These are phyloP conservation scores for Gigaspora rosea DNA, from an alignment of 192 early-diverging fungal genomes.

Conservation along the genomic window DNA sequence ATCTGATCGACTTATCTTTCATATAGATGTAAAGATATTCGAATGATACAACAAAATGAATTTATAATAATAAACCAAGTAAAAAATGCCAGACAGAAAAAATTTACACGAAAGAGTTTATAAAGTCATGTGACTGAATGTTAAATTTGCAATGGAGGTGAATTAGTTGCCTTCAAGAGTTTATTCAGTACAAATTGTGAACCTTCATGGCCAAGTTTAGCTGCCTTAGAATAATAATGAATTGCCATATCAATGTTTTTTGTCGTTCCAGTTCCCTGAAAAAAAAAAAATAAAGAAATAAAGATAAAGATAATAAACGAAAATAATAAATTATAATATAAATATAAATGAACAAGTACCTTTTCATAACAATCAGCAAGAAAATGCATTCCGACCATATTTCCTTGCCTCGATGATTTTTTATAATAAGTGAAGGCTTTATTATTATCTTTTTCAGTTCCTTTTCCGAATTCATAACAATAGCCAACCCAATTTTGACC, in stretches of 20 bases:
- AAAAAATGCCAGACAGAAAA: too few species aligned
- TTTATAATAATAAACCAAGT: too few species aligned
- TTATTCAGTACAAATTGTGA: background rate
- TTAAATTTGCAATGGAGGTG: background rate
- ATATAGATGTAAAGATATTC: too few species aligned
- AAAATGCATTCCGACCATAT: background rate
- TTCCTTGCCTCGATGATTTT: background rate
- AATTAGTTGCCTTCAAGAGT: background rate
- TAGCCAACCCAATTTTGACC: background rate
- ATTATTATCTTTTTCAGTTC: background rate
- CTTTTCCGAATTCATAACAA: background rate
- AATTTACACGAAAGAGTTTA: too few species aligned
- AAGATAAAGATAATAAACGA: too few species aligned
- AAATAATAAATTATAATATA: too few species aligned
- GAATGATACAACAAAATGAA: too few species aligned
- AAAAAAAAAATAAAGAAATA: too few species aligned
- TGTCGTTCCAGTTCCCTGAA: background rate
- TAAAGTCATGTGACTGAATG: too few species aligned
- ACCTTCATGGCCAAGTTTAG: background rate
- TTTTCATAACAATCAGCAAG: background rate
- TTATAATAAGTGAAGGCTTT: background rate
- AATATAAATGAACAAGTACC: too few species aligned
- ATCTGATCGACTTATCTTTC: too few species aligned
- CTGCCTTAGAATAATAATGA: background rate
- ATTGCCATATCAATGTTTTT: background rate